phyloP scores from a whole-genome alignment of 257 asterid genomes.

The Gentiana macrophylla region DNA sequence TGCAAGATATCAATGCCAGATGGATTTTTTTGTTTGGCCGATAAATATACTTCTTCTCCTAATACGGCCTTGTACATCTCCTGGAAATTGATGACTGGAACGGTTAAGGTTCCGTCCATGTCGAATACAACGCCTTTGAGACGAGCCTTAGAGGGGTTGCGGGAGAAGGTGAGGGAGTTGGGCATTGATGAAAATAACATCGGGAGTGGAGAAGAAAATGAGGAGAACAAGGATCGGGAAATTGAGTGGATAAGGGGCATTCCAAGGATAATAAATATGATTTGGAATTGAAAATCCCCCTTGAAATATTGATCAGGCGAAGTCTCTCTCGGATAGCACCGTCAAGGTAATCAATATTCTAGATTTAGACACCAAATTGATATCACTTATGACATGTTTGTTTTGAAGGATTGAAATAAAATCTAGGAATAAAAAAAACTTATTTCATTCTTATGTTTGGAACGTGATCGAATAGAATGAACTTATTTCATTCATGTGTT shows the following conservation, averaged over 20 bases:
- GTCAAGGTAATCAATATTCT: too few species aligned
- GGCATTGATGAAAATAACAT: conserved; percentile 55
- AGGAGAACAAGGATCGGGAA: conserved; percentile 17
- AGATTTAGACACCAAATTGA: too few species aligned
- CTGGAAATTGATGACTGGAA: conserved; percentile 81
- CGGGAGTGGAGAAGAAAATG: conserved; percentile 8
- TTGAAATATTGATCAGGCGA: too few species aligned
- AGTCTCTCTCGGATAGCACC: too few species aligned
- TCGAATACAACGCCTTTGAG: conserved; percentile 86
- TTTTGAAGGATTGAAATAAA: too few species aligned
- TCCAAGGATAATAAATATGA: neutral
- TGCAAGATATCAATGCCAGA: conserved; percentile 85
- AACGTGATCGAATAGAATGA: too few species aligned
- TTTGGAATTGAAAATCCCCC: too few species aligned
- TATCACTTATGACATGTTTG: too few species aligned
- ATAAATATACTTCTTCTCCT: conserved; percentile 59
- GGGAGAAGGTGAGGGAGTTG: conserved; percentile 13
- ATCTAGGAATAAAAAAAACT: too few species aligned
- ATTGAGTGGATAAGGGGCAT: conserved; percentile 26
- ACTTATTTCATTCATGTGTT: too few species aligned
- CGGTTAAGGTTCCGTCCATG: conserved; percentile 96
- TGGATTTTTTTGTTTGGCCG: conserved; percentile 36
- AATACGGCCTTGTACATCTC: conserved; percentile 87
- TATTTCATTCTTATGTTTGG: too few species aligned
- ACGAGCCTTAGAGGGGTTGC: conserved; percentile 28